Evolutionary conservation across 2,329 filamentous ascomycete genomes (phyloP), one percentile per base, ranked within the genome.

Genomic region (Trichoderma sp.): DNA sequence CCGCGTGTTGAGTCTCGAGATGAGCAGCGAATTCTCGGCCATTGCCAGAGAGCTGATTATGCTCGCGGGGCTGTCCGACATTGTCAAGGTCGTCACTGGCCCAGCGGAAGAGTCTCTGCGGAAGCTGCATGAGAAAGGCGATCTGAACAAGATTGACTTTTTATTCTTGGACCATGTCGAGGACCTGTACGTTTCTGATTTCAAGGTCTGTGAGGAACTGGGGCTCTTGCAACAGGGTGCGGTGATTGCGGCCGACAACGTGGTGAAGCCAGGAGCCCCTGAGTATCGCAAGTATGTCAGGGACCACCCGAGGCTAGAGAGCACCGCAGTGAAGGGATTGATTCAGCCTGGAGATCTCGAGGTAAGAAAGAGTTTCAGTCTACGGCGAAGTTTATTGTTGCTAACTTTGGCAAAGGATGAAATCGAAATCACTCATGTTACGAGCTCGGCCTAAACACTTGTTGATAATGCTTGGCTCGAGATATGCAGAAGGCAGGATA

Each of bases 91-190:
- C 9, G 79, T 93, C 23, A 87, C 94, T 28, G 93, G 92, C 4
- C 85, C 89, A 4, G 92, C 91, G 74, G 88, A 91, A 72, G 84
- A 85, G n/a, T 90, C 89, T 0, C 84, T 95, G 59, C 84, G 86
- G 63, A 86, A 88, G 6, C 83, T 95, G 5, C 84, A 89, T 73
- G 76, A 81, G 1, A 79, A 83, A 3, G 88, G 88, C 0, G 76
- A 78, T 5, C 78, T 94, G 28, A 80, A 84, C 28, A 84, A 86
- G 59, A 88, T 94, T 72, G 92, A 94, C 75, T 81, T 95, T 50
- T 83, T 94, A 80, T 95, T 96, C 79, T 82, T 96, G 43, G 93
- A 96, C 76, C 93, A 96, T 79, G 91, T 91, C 81, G 95, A 95
- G 80, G 91, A 91, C 0, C 88, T 90, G 0, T 96, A 95, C 78